Conservation (phyloP, 2,329 filamentous ascomycete species). For the Chaetomiaceae sp. region DNA sequence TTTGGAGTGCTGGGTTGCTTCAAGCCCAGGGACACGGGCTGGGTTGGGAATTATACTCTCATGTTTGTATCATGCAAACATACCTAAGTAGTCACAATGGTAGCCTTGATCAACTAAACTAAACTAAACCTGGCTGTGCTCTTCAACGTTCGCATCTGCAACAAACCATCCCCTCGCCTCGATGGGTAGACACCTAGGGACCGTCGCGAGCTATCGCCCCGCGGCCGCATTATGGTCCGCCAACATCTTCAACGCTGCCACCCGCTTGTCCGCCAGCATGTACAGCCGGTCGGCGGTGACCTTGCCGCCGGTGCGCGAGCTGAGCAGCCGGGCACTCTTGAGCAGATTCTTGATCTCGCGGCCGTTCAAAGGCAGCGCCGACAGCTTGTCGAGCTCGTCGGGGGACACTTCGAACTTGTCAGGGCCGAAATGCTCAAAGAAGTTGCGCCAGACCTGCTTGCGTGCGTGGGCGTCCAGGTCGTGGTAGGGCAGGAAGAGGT, state of each 20-base stretch:
- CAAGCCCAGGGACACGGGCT: too few species aligned
- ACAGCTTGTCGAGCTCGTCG: conserved; percentile 33
- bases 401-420: conserved; percentile 31
- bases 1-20: too few species aligned
- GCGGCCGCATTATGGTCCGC: conserved; percentile 1
- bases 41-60: too few species aligned
- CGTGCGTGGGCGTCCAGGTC: conserved; percentile 29
- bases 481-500: conserved; percentile 32
- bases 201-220: not conserved
- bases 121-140: too few species aligned
- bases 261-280: conserved; percentile 32
- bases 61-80: too few species aligned
- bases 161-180: too few species aligned
- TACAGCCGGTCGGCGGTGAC: conserved; percentile 29
- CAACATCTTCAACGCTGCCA: conserved; percentile 18
- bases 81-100: too few species aligned
- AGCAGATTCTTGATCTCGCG: conserved; percentile 49
- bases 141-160: too few species aligned
- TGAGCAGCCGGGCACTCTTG: conserved; percentile 37
- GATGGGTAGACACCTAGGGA: too few species aligned
- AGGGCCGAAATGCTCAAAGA: conserved; percentile 30
- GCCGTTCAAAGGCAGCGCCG: conserved; percentile 41
- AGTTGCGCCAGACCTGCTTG: conserved; percentile 34
- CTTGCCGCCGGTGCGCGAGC: conserved; percentile 28
- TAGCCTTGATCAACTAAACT: too few species aligned